Evolutionary conservation across 106 monocot species (phyloP), one percentile per base, ranked within the genome.

Genomic region (Ottelia alismoides): DNA sequence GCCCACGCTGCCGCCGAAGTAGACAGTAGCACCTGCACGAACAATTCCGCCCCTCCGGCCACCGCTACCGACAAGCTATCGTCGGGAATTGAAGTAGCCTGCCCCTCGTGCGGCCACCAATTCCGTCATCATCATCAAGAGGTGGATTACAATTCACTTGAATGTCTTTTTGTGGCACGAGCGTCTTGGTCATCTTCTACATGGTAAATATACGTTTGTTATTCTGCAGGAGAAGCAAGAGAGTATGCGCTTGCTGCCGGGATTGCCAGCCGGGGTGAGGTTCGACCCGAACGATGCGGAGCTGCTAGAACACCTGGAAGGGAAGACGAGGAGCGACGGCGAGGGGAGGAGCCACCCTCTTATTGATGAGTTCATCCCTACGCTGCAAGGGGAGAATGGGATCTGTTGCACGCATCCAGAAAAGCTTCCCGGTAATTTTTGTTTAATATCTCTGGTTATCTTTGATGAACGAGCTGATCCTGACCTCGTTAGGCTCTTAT

Each of bases 251-350:
- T 11, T 22, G 49, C 61, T 87, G 68, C 82, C 78, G 3, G 69
- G 78, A 25, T 63, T 87, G 47, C 87, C 87, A 1, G 74, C 82
- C 6, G 87, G 87, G 0, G 87, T 87, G 51, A 87, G 78, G 73
- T 87, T 87, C 32, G 87, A 87, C 61, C 87, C 87, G 9, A 75
- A 75, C 1, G 87, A 87, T 60, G 78, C 74, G 54, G 87, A 87
- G 49, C 78, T 87, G 19, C 72, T 87, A 0, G 75, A 87, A 54
- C 87, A 87, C 64, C 40, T 87, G 56, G 82, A 87, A 6, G 82
- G 78, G 46, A 87, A 82, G 63, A 59, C 75, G 20, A 57, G 49
- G 60, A 63, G 75, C 6, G 81, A 87, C 4, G 20, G 61, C 20
- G 49, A 56, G 51, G n/a, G n/a, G n/a, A 78, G 78, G 46, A 74